Evolutionary conservation across 352 stramenopile genomes (phyloP).

Genomic region (Phytophthora cactorum): DNA sequence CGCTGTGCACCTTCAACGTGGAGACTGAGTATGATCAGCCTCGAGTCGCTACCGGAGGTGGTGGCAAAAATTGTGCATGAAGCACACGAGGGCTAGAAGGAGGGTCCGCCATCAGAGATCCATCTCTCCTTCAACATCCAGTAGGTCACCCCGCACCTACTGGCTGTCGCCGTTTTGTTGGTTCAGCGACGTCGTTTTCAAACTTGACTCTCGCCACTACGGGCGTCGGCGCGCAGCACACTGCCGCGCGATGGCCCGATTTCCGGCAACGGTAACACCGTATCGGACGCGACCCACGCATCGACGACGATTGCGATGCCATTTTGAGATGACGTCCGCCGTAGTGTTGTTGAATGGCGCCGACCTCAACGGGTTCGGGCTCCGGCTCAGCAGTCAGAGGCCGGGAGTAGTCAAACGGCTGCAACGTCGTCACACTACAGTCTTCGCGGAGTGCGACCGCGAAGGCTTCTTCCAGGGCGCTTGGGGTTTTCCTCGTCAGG

Average conservation of each 20-base stretch:
- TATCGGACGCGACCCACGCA: background rate
- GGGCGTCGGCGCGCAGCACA: background rate
- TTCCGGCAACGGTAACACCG: too few species aligned
- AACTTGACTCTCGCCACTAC: background rate
- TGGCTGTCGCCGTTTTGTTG: too few species aligned
- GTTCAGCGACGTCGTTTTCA: too few species aligned
- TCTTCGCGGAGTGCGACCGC: slow-evolving; percentile 16
- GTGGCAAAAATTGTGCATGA: slow-evolving; percentile 2
- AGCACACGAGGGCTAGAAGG: slow-evolving; percentile 4
- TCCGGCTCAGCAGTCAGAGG: too few species aligned
- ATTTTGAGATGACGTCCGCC: background rate
- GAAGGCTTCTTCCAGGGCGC: slow-evolving; percentile 21
- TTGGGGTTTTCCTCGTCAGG: slow-evolving; percentile 14
- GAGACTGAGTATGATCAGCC: too few species aligned
- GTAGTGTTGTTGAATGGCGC: slow-evolving; percentile 10
- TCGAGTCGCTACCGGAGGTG: too few species aligned
- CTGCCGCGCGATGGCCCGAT: too few species aligned
- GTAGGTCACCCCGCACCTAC: background rate
- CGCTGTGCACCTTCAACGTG: too few species aligned
- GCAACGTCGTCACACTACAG: slow-evolving; percentile 15
- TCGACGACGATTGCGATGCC: too few species aligned
- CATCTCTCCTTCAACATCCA: slow-evolving; percentile 5
- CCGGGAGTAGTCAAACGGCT: too few species aligned
- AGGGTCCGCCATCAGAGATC: slow-evolving; percentile 10
- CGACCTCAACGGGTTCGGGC: slow-evolving; percentile 8